Evolutionary conservation across 306 rosid species (phyloP), one percentile per base, ranked within the genome.

Genomic region (Dryas alaskensis): DNA sequence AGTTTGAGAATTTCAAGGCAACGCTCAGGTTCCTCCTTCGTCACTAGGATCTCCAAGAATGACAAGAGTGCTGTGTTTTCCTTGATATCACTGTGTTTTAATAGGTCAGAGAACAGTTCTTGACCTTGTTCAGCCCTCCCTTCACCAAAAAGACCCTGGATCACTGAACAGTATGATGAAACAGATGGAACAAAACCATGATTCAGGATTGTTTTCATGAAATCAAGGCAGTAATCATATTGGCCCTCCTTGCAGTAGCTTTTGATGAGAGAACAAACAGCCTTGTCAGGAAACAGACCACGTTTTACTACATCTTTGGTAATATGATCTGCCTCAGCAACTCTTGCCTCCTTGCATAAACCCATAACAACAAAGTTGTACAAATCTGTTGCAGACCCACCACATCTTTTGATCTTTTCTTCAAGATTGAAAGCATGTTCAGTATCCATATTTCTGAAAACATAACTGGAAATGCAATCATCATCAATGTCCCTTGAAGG

Each of bases 391-490:
- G 71, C 31, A 1, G 44, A 67, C 8, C 71, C 55, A 22, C 71
- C 71, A 47, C 44, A 67, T 22, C n/a, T 25, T 12, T 12, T 48
- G 57, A 67, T 12, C 71, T 67, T 48, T 22, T 67, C 71, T 67
- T 67, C 71, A 47, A 67, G 51, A 47, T 8, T 48, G 43, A 67
- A 12, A 47, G 71, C 71, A 67, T 45, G 71, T 67, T 67, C 71
- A 22, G 9, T 46, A 7, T 67, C 57, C 71, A 67, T 67, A 2
- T 47, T 48, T 48, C 22, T 47, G 27, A 67, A 47, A 12, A 25
- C 57, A 48, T 31, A 8, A 5, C 45, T 60, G 7, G 44, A 11
- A 60, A 31, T 60, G 65, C 65, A 60, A 60, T 2, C n/a, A 13
- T 60, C 65, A 6, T 60, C 44, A 60, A 7, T 31, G n/a, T 60